Evolutionary conservation across 2,329 filamentous ascomycete genomes (phyloP).

Genomic region (Pseudocercospora fijiensis): DNA sequence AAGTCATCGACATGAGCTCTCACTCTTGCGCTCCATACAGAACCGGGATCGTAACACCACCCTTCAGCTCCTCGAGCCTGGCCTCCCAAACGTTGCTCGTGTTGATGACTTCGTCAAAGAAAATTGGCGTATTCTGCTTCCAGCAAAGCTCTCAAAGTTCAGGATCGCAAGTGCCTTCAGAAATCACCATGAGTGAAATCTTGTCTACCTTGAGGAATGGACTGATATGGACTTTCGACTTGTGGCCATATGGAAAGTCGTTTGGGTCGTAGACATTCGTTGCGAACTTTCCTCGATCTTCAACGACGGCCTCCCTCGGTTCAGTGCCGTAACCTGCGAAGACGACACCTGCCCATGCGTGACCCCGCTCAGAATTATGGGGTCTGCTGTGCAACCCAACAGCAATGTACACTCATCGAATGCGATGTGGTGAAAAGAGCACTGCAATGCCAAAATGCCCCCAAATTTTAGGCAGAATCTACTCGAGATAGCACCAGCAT

Average conservation of each 20-base stretch:
- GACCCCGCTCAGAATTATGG: background rate
- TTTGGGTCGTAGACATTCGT: background rate
- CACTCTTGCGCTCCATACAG: slow-evolving; percentile 11
- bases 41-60: slow-evolving; percentile 9
- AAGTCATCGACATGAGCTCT: slow-evolving; percentile 12
- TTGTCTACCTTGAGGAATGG: slow-evolving; percentile 6
- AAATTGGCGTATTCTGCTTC: slow-evolving; percentile 7
- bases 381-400: background rate
- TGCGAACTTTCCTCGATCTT: background rate
- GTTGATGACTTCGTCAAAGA: slow-evolving; percentile 5
- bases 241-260: slow-evolving; percentile 11
- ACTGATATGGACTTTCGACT: slow-evolving; percentile 3
- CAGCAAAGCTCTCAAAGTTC: slow-evolving; percentile 3
- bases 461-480: slow-evolving; percentile 10
- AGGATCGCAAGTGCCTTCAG: slow-evolving; percentile 5
- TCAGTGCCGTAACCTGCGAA: slow-evolving; percentile 4
- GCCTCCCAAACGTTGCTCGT: slow-evolving; percentile 3
- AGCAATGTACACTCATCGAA: slow-evolving; percentile 10
- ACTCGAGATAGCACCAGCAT: slow-evolving; percentile 12
- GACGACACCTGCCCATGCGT: slow-evolving; percentile 9
- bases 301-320: background rate
- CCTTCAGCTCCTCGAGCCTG: slow-evolving; percentile 3
- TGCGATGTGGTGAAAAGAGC: slow-evolving; percentile 11
- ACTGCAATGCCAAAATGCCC: slow-evolving; percentile 7
- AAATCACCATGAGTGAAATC: slow-evolving; percentile 11